A percentile compares a stretch with the other conserved stretches of the same genome.
phyloP scores from a whole-genome alignment of 129 eudicot genomes.

The Rutidosis leptorrhynchoides region DNA sequence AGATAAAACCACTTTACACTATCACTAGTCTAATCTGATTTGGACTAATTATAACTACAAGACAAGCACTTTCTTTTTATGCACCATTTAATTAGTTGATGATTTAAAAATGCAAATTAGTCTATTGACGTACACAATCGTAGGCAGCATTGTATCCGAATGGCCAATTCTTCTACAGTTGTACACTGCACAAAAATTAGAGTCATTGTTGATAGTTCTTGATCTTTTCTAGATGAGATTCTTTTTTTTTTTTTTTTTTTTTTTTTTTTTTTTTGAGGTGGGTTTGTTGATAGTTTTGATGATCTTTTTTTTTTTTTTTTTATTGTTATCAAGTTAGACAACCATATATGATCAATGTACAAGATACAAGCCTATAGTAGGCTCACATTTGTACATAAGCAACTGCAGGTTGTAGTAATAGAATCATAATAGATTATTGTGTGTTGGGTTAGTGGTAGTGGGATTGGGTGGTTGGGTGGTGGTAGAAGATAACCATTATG shows the following conservation, averaged over 20 bases:
- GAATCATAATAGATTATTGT: background rate
- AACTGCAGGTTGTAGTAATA: background rate
- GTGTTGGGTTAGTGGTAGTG: conserved; percentile 28
- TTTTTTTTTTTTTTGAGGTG: background rate
- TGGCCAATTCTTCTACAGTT: background rate
- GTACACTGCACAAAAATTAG: background rate
- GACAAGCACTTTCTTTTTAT: conserved; percentile 8
- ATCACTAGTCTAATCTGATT: background rate
- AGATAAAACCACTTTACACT: conserved; percentile 5
- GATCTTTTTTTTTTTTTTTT: background rate
- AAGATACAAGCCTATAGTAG: background rate
- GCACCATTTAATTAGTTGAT: background rate
- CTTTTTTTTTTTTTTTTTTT: background rate
- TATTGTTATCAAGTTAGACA: background rate
- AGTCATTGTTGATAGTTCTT: background rate
- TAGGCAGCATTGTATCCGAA: background rate
- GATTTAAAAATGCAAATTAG: too few species aligned
- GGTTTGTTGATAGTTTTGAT: background rate
- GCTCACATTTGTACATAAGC: background rate
- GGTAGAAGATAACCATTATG: conserved; percentile 26
- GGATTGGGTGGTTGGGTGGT: conserved; percentile 20
- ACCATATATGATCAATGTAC: background rate
- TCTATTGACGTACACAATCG: too few species aligned
- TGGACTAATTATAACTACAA: conserved; percentile 12
- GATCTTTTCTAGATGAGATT: background rate